These are phyloP conservation scores for Aspergillus sergii DNA, from an alignment of 2,329 filamentous ascomycete species.

Conservation along the genomic window DNA sequence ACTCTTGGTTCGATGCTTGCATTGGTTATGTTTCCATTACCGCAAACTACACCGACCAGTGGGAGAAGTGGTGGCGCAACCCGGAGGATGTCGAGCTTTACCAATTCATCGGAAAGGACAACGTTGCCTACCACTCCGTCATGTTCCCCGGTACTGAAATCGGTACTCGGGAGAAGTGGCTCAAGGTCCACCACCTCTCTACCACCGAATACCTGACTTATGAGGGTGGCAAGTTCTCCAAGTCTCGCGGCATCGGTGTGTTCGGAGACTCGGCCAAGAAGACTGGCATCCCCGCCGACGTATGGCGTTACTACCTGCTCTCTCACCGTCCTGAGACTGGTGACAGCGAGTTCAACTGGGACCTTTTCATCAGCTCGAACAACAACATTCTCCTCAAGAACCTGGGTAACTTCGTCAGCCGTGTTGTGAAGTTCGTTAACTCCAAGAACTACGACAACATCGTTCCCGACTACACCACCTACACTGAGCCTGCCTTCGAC, in stretches of 20 bases:
- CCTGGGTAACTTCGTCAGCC: slow-evolving; percentile 72
- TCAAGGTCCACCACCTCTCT: slow-evolving; percentile 82
- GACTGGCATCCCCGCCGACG: slow-evolving; percentile 78
- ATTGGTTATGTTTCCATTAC: slow-evolving; percentile 97
- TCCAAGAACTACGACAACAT: slow-evolving; percentile 13
- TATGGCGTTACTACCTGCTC: slow-evolving; percentile 93
- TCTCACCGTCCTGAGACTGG: slow-evolving; percentile 81
- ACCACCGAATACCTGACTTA: slow-evolving; percentile 91
- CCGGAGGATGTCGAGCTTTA: slow-evolving; percentile 85
- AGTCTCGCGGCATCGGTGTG: slow-evolving; percentile 84
- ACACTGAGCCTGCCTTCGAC: slow-evolving; percentile 60
- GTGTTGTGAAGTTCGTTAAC: slow-evolving; percentile 68
- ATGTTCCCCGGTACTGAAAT: slow-evolving; percentile 89
- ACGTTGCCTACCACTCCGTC: slow-evolving; percentile 84
- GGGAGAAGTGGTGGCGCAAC: slow-evolving; percentile 94
- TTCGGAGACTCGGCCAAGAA: slow-evolving; percentile 89
- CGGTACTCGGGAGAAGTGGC: slow-evolving; percentile 84
- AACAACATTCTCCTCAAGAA: slow-evolving; percentile 84
- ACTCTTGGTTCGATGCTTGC: slow-evolving; percentile 91
- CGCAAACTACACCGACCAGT: slow-evolving; percentile 81
- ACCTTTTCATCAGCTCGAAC: slow-evolving; percentile 77
- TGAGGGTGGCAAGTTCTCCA: slow-evolving; percentile 88
- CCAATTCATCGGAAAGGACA: slow-evolving; percentile 95
- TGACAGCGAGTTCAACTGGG: slow-evolving; percentile 90
- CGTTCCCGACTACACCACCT: slow-evolving; percentile 55